phyloP scores from a whole-genome alignment of 1,139 yeast genomes.

The Protomyces pachydermus region DNA sequence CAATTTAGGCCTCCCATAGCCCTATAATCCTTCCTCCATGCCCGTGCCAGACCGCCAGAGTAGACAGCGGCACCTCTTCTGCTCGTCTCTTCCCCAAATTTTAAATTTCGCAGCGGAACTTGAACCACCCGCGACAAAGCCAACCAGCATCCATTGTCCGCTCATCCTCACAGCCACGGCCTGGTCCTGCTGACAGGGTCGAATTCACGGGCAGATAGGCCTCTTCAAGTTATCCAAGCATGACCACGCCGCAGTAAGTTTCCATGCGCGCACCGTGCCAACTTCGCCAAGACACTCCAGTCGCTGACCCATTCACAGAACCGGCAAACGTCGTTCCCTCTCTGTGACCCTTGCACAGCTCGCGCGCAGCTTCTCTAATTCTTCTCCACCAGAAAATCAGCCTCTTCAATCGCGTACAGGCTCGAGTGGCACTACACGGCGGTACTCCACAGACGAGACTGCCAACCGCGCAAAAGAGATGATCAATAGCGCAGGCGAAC shows the following conservation, averaged over 20 bases:
- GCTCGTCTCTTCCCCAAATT: neutral
- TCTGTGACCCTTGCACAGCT: constrained; percentile 26
- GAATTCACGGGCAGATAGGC: no score
- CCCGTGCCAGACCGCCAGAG: no score
- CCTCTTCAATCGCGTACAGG: constrained; percentile 1
- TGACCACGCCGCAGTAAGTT: constrained; percentile 24
- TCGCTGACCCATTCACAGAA: neutral
- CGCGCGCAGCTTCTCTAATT: constrained; percentile 9
- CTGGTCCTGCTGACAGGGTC: no score
- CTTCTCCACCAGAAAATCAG: constrained; percentile 11
- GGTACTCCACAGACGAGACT: constrained; percentile 6
- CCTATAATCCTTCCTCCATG: no score
- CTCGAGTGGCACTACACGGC: neutral
- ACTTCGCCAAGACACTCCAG: neutral
- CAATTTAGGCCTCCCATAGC: no score
- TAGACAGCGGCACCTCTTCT: neutral
- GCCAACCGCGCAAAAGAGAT: neutral
- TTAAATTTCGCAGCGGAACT: neutral
- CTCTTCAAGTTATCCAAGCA: neutral
- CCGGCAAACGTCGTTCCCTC: constrained; percentile 27
- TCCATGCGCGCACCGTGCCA: neutral
- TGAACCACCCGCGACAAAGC: no score
- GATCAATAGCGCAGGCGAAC: constrained; percentile 26
- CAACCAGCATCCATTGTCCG: no score
- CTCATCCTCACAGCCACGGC: no score